A percentile compares a stretch with the other conserved stretches of the same genome.
Conservation (phyloP, 208 protist species). For the Endotrypanum monterogeii region DNA sequence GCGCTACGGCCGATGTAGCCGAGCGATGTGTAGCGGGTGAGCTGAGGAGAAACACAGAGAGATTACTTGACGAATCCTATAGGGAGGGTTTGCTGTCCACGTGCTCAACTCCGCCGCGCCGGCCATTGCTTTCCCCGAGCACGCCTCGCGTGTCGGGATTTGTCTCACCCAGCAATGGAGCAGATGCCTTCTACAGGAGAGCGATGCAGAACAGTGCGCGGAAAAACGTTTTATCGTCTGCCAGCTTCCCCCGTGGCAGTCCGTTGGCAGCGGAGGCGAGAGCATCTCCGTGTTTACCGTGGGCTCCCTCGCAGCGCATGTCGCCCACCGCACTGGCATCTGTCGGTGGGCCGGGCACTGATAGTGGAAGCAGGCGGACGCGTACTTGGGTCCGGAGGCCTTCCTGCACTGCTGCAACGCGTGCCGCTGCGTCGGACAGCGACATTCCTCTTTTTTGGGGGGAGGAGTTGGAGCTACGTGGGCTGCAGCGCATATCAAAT, state of each 20-base stretch:
- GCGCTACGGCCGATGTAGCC: neutral
- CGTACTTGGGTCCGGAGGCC: neutral
- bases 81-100: neutral
- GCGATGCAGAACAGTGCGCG: neutral
- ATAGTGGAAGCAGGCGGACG: neutral
- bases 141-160: neutral
- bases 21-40: neutral
- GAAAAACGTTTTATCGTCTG: neutral
- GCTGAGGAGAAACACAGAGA: neutral
- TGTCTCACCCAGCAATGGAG: neutral
- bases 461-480: slow-evolving; percentile 18
- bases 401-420: neutral
- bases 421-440: neutral
- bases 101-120: neutral
- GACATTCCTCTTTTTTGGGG: slow-evolving; percentile 1
- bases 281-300: neutral
- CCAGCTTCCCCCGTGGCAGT: neutral
- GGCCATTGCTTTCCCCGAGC: neutral
- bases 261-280: neutral
- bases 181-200: neutral
- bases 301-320: neutral
- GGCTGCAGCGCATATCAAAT: neutral
- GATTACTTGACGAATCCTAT: neutral
- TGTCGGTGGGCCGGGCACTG: neutral
- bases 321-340: neutral